These are phyloP conservation scores for Cynanchum wilfordii DNA, from an alignment of 257 asterid genomes.

Conservation along the genomic window DNA sequence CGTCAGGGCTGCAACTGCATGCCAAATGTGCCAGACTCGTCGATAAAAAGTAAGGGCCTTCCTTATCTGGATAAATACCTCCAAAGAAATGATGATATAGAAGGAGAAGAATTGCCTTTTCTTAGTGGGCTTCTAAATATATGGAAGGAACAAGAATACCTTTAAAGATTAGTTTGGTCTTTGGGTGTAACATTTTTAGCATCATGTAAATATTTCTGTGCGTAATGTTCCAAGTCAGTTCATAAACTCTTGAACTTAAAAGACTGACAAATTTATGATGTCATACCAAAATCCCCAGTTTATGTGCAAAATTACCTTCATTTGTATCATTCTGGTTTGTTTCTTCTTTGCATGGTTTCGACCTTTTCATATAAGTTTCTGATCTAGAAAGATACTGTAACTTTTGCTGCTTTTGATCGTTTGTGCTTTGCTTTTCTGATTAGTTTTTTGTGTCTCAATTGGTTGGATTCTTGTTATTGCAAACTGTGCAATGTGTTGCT, in stretches of 20 bases:
- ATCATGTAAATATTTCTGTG: slow-evolving; percentile 7
- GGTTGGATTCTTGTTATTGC: no score
- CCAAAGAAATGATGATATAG: not conserved
- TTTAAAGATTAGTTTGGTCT: not conserved
- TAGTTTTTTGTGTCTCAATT: not conserved
- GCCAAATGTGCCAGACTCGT: slow-evolving; percentile 49
- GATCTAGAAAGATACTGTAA: not conserved
- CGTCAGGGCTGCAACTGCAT: slow-evolving; percentile 31
- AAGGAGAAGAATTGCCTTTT: no score
- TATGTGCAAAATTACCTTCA: not conserved
- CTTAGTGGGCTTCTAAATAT: not conserved
- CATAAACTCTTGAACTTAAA: not conserved
- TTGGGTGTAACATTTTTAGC: not conserved
- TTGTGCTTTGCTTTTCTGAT: not conserved
- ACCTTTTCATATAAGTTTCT: not conserved
- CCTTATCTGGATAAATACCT: not conserved
- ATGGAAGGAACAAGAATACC: not conserved
- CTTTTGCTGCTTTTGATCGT: not conserved
- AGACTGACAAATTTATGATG: no score
- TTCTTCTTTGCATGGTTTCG: not conserved
- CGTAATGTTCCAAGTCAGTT: not conserved
- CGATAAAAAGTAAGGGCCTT: slow-evolving; percentile 29
- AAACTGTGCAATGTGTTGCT: no score
- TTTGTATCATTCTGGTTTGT: not conserved
- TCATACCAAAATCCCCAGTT: not conserved